Percentiles rank a stretch among this genome's conserved stretches.
These are phyloP conservation scores for Fusarium burgessii DNA, from an alignment of 2,329 filamentous ascomycete genomes.

Conservation along the genomic window DNA sequence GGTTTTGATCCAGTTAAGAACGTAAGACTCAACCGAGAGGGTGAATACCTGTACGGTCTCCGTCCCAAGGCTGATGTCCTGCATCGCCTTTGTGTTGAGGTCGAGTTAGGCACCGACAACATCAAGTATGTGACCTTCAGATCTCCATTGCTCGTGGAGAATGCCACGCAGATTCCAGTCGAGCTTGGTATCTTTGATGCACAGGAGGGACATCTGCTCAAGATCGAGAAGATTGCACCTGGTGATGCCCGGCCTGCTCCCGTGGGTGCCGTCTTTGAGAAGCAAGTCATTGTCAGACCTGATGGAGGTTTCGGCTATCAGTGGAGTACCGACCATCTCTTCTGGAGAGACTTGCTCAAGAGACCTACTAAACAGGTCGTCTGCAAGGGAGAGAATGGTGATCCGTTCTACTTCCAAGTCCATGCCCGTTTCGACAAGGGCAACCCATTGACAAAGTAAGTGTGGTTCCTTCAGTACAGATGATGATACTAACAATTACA, in stretches of 20 bases:
- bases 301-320: constrained; percentile 97
- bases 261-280: constrained; percentile 90
- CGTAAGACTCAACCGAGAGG: constrained; percentile 92
- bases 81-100: constrained; percentile 91
- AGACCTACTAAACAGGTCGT: constrained; percentile 87
- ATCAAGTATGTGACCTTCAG: constrained; percentile 98
- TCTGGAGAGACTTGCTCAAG: constrained; percentile 92
- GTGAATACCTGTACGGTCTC: constrained; percentile 89
- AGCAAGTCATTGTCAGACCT: constrained; percentile 87
- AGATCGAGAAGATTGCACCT: constrained; percentile 97
- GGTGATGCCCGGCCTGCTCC: constrained; percentile 91
- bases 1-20: constrained; percentile 92
- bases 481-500: constrained; percentile 49
- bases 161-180: constrained; percentile 95
- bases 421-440: constrained; percentile 86
- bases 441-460: constrained; percentile 81
- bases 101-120: constrained; percentile 91
- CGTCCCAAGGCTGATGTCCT: constrained; percentile 87
- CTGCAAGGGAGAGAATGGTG: constrained; percentile 86
- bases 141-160: constrained; percentile 91
- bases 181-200: constrained; percentile 92
- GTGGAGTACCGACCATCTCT: constrained; percentile 90
- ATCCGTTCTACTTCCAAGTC: constrained; percentile 97
- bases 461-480: neutral
- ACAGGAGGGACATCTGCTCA: constrained; percentile 88